Evolutionary conservation across 495 filamentous ascomycete genomes (phyloP).

Genomic region (Aspergillus taichungensis): DNA sequence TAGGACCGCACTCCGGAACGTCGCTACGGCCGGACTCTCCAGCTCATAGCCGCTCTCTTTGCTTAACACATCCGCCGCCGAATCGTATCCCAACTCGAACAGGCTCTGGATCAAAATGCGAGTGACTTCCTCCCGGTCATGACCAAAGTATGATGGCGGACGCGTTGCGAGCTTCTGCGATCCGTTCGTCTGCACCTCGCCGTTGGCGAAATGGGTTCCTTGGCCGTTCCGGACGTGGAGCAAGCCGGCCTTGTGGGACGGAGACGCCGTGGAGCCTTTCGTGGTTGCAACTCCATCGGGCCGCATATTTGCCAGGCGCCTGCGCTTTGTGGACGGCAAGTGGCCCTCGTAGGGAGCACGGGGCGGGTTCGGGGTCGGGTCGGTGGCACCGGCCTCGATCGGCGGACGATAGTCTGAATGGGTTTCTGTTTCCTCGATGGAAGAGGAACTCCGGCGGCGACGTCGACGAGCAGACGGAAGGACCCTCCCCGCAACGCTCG

Average conservation of each 20-base stretch:
- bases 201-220: conserved; percentile 27
- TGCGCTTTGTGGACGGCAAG: conserved; percentile 48
- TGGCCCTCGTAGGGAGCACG: conserved; percentile 27
- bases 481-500: conserved; percentile 3
- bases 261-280: conserved; percentile 32
- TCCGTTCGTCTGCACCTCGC: conserved; percentile 40
- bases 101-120: conserved; percentile 88
- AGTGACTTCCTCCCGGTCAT: conserved; percentile 89
- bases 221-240: conserved; percentile 44
- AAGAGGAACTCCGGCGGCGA: conserved; percentile 20
- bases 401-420: conserved; percentile 14
- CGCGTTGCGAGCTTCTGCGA: conserved; percentile 26
- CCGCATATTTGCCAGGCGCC: conserved; percentile 55
- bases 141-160: conserved; percentile 55
- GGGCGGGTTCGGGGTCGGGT: conserved; percentile 15
- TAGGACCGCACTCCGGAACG: conserved; percentile 74
- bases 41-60: conserved; percentile 82
- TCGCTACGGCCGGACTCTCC: conserved; percentile 75
- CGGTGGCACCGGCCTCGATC: conserved; percentile 21
- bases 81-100: conserved; percentile 74
- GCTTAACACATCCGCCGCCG: conserved; percentile 62
- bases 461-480: conserved; percentile 20
- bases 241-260: conserved; percentile 32
- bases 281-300: conserved; percentile 43
- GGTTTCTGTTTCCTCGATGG: conserved; percentile 14